Conservation (phyloP, 768 basidiomycete genomes). For the Amanita molliuscula region DNA sequence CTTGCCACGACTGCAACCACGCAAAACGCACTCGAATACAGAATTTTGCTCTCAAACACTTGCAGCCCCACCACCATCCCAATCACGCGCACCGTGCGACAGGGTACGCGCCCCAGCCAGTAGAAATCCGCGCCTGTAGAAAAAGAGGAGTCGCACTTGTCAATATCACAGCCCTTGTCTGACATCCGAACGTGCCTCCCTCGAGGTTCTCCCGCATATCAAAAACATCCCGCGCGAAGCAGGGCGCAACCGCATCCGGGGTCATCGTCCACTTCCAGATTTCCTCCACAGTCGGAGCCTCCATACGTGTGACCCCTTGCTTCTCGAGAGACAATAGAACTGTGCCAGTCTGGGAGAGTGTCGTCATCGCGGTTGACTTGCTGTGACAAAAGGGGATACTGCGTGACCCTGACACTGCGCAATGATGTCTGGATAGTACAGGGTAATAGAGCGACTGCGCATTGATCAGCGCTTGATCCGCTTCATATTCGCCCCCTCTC, state of each 20-base stretch:
- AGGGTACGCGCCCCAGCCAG: conserved; percentile 66
- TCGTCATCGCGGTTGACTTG: conserved; percentile 1
- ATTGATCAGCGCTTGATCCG: conserved; percentile 25
- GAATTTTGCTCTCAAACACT: conserved; percentile 44
- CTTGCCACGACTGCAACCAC: not conserved
- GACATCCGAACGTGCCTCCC: conserved; percentile 15
- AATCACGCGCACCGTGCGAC: conserved; percentile 48
- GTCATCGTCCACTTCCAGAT: conserved; percentile 49
- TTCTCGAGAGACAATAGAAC: conserved; percentile 9
- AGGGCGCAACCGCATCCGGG: conserved; percentile 42
- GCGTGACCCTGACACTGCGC: not conserved
- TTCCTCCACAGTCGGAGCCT: conserved; percentile 12
- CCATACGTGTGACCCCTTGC: not conserved
- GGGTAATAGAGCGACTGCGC: not conserved
- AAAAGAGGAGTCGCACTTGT: not conserved
- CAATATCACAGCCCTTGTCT: not conserved
- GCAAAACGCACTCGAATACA: conserved; percentile 42
- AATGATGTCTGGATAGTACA: not conserved
- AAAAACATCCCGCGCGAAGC: conserved; percentile 43
- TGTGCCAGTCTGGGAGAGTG: conserved; percentile 3
- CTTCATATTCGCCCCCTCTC: conserved; percentile 34
- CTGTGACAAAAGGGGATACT: not conserved
- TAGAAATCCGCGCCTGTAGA: conserved; percentile 46
- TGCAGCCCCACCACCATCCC: conserved; percentile 59
- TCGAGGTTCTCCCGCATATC: conserved; percentile 28